Conservation (phyloP, 495 filamentous ascomycete genomes). For the Pyrenula aspistea region DNA sequence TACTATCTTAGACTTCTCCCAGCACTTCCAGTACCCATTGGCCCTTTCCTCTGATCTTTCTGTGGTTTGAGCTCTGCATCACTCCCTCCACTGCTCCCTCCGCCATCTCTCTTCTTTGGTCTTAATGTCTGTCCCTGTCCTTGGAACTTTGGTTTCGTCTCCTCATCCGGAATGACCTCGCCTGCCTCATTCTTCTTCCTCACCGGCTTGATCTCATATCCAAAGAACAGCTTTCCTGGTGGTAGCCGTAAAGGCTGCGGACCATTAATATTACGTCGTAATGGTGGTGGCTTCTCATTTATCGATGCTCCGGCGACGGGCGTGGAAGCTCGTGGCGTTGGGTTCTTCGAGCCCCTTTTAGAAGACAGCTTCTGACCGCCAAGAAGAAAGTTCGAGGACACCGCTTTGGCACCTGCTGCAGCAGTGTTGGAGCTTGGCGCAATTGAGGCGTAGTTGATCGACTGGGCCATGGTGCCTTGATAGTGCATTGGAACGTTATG, state of each 20-base stretch:
- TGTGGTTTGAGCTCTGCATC: constrained; percentile 10
- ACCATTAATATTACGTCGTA: constrained; percentile 48
- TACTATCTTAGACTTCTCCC: neutral
- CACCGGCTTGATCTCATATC: constrained; percentile 80
- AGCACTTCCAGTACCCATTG: neutral
- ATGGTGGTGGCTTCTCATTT: constrained; percentile 36
- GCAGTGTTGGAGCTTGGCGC: constrained; percentile 60
- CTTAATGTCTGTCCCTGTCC: constrained; percentile 81
- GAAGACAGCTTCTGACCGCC: constrained; percentile 65
- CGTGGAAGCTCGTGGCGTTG: constrained; percentile 71
- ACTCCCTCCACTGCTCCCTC: constrained; percentile 20
- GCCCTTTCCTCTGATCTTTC: constrained; percentile 9
- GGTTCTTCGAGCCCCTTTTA: constrained; percentile 67
- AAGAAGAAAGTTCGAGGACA: constrained; percentile 65
- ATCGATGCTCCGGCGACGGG: constrained; percentile 60
- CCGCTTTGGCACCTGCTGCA: constrained; percentile 45
- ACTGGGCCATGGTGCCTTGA: constrained; percentile 88
- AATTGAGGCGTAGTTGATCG: constrained; percentile 95
- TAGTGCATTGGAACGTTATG: constrained; percentile 62
- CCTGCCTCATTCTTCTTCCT: constrained; percentile 68
- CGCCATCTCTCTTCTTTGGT: constrained; percentile 42
- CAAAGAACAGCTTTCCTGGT: constrained; percentile 88
- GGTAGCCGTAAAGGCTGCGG: constrained; percentile 79
- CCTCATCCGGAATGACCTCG: constrained; percentile 40
- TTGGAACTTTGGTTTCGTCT: constrained; percentile 63